A percentile compares a stretch with the other conserved stretches of the same genome.
Conservation (phyloP, 768 basidiomycete genomes). For the Hericium erinaceus region DNA sequence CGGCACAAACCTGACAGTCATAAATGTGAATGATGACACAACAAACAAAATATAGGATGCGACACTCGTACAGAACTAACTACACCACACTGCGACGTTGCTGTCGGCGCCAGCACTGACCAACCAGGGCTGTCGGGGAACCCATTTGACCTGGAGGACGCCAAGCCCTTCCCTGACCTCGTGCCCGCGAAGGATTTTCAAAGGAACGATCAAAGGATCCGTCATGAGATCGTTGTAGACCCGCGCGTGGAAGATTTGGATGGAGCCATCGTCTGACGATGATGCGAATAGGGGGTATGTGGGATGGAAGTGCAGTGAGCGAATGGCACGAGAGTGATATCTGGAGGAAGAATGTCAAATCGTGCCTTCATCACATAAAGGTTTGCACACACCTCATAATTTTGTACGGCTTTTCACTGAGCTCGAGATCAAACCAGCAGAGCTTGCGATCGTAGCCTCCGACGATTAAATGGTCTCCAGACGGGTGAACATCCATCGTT, state of each 20-base stretch:
- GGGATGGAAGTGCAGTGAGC: slow-evolving; percentile 89
- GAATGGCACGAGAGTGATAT: slow-evolving; percentile 90
- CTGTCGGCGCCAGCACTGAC: slow-evolving; percentile 92
- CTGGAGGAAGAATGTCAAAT: slow-evolving; percentile 28
- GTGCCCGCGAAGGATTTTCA: slow-evolving; percentile 96
- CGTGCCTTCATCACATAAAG: no score
- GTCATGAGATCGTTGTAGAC: slow-evolving; percentile 95
- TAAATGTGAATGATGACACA: no score
- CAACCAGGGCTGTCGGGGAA: slow-evolving; percentile 84
- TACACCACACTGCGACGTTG: slow-evolving; percentile 80
- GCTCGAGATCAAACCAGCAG: slow-evolving; percentile 98
- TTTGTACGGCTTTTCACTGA: slow-evolving; percentile 96
- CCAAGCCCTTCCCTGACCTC: slow-evolving; percentile 77
- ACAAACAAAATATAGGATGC: no score
- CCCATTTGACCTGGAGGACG: slow-evolving; percentile 88
- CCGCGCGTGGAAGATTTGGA: slow-evolving; percentile 93
- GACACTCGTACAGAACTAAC: slow-evolving; percentile 26
- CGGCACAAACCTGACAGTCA: no score
- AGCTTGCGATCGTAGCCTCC: slow-evolving; percentile 97
- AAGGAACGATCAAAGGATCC: slow-evolving; percentile 93
- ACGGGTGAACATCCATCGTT: slow-evolving; percentile 92
- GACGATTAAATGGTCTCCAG: slow-evolving; percentile 92
- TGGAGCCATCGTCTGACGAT: slow-evolving; percentile 92
- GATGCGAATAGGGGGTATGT: slow-evolving; percentile 94
- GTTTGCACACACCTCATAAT: slow-evolving; percentile 61